Evolutionary conservation across 2,329 filamentous ascomycete species (phyloP), one percentile per base, ranked within the genome.

Genomic region (Pseudogymnoascus sp.): DNA sequence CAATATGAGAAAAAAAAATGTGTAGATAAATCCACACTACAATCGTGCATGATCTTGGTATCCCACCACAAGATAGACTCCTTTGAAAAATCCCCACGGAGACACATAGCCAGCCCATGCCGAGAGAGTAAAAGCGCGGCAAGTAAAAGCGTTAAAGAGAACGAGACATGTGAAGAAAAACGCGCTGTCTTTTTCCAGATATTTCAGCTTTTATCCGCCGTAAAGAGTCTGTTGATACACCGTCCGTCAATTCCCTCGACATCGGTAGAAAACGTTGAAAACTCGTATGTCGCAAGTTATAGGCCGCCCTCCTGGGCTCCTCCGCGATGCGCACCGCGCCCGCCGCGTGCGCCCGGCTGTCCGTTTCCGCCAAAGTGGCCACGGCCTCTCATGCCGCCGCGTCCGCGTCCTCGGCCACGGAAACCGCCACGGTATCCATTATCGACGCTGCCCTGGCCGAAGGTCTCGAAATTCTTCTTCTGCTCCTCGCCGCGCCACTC

Each of bases 391-490:
- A 68, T 70, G 33, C 78, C 75, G 19, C 79, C 78, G 59, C 89
- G 83, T 21, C 90, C 90, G 63, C 92, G 86, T 37, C 90, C 90
- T 45, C 91, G 84, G 31, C 91, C 90, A 60, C 92, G 87, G 75
- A 87, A 94, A 66, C 90, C 88, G 61, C 86, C 85, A 65, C 89
- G 84, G 73, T 85, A 89, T 14, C 86, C 83, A 60, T 85, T 88
- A 69, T 99, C 94, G 21, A 99, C 92, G 68, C 92, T 97, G 61
- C 92, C 92, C 74, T 97, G 92, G 7, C 94, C 94, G 69, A 99
- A 99, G 0, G 94, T 99, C 77, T 99, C 94, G 72, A 99, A 90
- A 73, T 97, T 97, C 78, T 91, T 92, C 74, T 88, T 91, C 73
- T 96, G 90, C 74, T 97, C 94, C 74, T 97, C 92, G 39, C 87